These are phyloP conservation scores for Centaurea solstitialis DNA, from an alignment of 129 eudicot species.

Conservation along the genomic window DNA sequence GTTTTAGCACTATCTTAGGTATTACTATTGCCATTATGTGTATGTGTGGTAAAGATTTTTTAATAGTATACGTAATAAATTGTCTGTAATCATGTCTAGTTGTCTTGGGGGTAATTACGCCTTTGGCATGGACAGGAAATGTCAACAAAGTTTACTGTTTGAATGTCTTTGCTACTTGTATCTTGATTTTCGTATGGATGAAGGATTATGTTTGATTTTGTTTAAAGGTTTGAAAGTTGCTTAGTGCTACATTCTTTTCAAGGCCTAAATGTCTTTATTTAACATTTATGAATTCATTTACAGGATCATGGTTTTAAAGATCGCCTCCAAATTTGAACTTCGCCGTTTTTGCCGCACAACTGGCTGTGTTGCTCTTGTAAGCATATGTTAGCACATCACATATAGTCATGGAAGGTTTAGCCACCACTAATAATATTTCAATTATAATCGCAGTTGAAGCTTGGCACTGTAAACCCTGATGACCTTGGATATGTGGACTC, in stretches of 20 bases:
- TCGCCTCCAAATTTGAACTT: constrained; percentile 88
- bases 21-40: neutral
- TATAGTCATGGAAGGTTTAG: neutral
- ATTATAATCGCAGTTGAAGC: constrained; percentile 65
- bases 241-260: neutral
- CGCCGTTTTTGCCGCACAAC: constrained; percentile 93
- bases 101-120: too few species aligned
- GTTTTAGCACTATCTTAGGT: neutral
- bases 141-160: too few species aligned
- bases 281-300: neutral
- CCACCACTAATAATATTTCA: neutral
- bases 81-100: too few species aligned
- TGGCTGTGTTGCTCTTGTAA: constrained; percentile 89
- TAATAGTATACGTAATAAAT: neutral
- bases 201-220: too few species aligned
- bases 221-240: neutral
- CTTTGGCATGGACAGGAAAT: too few species aligned
- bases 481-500: constrained; percentile 96
- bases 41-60: neutral
- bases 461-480: constrained; percentile 75
- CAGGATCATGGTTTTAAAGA: constrained; percentile 93
- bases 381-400: constrained; percentile 19
- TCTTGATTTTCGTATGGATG: too few species aligned
- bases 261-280: neutral
- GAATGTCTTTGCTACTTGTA: too few species aligned